Evolutionary conservation across 2,329 filamentous ascomycete species (phyloP), one percentile per base, ranked within the genome.

Genomic region (Fusarium dlaminii): DNA sequence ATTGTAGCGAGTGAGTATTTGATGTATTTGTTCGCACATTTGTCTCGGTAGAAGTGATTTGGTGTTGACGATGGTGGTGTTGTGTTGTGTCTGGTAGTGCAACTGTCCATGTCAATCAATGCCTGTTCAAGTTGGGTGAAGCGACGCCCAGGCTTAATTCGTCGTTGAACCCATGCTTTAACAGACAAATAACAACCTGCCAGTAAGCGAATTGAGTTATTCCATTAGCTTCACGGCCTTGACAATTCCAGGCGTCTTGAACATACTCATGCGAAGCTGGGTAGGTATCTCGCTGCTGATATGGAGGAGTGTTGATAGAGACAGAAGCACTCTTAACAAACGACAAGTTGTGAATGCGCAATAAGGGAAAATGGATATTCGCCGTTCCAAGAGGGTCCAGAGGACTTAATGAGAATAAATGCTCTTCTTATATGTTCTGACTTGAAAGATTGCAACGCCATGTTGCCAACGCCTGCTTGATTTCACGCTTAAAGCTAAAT

Each of bases 211-310:
- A 55, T 8, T 6, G n/a, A 11, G 4, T 14, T 15, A 34, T 11
- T 6, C 12, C 20, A 49, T 6, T 8, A 32, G 18, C 0, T 5
- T 17, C 1, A 8, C n/a, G 20, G 11, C 22, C 5, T 17, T n/a
- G 46, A 4, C 0, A n/a, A 17, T 30, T 14, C 3, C 5, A 6
- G 10, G n/a, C 4, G 46, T 12, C 22, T 32, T 9, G 30, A 24
- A 18, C 48, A 20, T 24, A 20, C n/a, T 34, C 6, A 15, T 27
- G n/a, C 2, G 30, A 52, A 8, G 17, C n/a, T 34, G n/a, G 17
- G 3, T 4, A 24, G n/a, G 3, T 6, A 52, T 15, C 22, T 52
- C 6, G n/a, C 17, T 20, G 22, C 9, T 11, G n/a, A 52, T 34
- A 15, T 36, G 17, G 5, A 36, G 18, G n/a, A 5, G 30, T 6